A percentile compares a stretch with the other conserved stretches of the same genome.
Conservation (phyloP, 2,329 filamentous ascomycete genomes). For the Niveomyces coronatus region DNA sequence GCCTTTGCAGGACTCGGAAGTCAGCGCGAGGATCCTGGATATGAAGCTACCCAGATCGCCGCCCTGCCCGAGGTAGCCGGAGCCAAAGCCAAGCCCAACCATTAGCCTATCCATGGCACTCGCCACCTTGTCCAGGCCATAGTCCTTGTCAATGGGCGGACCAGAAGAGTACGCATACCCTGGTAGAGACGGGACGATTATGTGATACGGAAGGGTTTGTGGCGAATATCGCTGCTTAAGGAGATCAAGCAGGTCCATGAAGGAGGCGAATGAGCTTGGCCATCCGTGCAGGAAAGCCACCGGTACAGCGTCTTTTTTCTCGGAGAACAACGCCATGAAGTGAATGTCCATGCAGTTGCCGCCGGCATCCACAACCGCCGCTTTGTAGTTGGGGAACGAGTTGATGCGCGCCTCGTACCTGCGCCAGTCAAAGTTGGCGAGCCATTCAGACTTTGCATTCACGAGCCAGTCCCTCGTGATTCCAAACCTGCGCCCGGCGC, state of each 20-base stretch:
- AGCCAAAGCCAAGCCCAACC: slow-evolving; percentile 39
- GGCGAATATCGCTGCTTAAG: slow-evolving; percentile 38
- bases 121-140: slow-evolving; percentile 16
- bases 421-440: slow-evolving; percentile 36
- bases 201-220: slow-evolving; percentile 42
- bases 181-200: slow-evolving; percentile 44
- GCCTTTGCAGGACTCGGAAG: slow-evolving; percentile 37
- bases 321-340: slow-evolving; percentile 45
- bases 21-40: slow-evolving; percentile 29
- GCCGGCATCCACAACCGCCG: slow-evolving; percentile 26
- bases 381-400: slow-evolving; percentile 36
- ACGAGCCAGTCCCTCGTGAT: slow-evolving; percentile 35
- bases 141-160: slow-evolving; percentile 36
- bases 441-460: slow-evolving; percentile 30
- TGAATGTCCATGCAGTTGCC: slow-evolving; percentile 32
- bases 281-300: slow-evolving; percentile 45
- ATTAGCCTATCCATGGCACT: slow-evolving; percentile 40
- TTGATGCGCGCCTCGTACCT: slow-evolving; percentile 28
- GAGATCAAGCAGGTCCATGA: slow-evolving; percentile 38
- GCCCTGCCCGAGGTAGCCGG: slow-evolving; percentile 44
- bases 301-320: slow-evolving; percentile 37
- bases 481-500: slow-evolving; percentile 31
- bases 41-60: slow-evolving; percentile 44
- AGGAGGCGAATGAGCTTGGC: slow-evolving; percentile 45
- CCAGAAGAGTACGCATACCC: slow-evolving; percentile 42